phyloP scores from a whole-genome alignment of 306 rosid species.

The Gynostemma pentaphyllum region DNA sequence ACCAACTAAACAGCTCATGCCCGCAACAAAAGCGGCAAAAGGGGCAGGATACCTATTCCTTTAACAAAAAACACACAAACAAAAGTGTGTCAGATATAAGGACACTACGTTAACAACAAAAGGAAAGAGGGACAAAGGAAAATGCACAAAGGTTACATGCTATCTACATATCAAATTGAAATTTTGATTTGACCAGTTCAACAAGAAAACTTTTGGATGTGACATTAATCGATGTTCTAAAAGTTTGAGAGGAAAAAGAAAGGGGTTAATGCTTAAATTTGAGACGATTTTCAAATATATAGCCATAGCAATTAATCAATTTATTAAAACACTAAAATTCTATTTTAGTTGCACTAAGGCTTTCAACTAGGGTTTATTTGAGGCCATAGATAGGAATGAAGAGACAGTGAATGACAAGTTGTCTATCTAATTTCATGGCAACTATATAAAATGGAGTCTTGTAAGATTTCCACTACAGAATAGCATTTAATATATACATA shows the following conservation, averaged over 20 bases:
- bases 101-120: background rate
- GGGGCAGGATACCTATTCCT: constrained; percentile 96
- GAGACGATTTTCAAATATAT: too few species aligned
- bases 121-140: too few species aligned
- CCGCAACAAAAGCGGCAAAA: constrained; percentile 84
- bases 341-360: background rate
- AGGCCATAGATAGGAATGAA: background rate
- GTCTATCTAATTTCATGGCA: background rate
- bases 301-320: too few species aligned
- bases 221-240: background rate
- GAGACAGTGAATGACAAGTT: background rate
- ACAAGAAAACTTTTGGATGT: background rate
- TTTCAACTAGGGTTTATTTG: background rate
- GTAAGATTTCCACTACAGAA: background rate
- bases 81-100: background rate
- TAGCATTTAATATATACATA: background rate
- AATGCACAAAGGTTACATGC: background rate
- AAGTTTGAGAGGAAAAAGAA: too few species aligned
- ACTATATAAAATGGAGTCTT: background rate
- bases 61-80: constrained; percentile 7
- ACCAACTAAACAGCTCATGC: constrained; percentile 75
- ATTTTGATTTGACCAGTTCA: background rate
- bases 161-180: background rate
- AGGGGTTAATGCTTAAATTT: too few species aligned
- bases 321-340: too few species aligned